A percentile compares a stretch with the other conserved stretches of the same genome.
Conservation (phyloP, 306 rosid genomes). For the Citrullus amarus region DNA sequence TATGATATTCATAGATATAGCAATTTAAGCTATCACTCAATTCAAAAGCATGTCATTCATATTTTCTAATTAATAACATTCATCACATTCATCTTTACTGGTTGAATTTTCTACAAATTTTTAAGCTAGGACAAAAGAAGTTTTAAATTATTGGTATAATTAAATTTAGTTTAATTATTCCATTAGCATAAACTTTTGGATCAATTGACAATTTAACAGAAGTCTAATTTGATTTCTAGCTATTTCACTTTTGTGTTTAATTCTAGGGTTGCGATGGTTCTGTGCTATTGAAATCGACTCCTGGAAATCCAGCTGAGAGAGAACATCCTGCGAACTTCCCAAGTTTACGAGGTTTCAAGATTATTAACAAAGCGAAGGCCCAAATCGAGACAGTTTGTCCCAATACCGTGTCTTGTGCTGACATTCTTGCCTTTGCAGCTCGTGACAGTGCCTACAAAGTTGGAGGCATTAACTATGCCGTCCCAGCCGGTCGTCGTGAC, state of each 20-base stretch:
- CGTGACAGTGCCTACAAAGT: conserved; percentile 17
- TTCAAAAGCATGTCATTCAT: too few relatives aligned
- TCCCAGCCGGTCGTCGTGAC: conserved; percentile 24
- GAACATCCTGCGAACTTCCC: conserved; percentile 23
- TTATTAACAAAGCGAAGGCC: conserved; percentile 20
- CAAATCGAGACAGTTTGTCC: conserved; percentile 24
- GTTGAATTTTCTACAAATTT: too few relatives aligned
- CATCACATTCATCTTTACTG: too few relatives aligned
- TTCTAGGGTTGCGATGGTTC: conserved; percentile 29
- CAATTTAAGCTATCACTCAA: too few relatives aligned
- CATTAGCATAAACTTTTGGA: too few relatives aligned
- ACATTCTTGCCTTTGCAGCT: conserved; percentile 27
- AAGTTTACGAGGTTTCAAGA: conserved; percentile 23
- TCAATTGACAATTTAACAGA: too few relatives aligned
- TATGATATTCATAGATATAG: too few relatives aligned
- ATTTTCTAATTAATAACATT: too few relatives aligned
- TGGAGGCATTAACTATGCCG: conserved; percentile 11
- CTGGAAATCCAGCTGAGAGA: conserved; percentile 18
- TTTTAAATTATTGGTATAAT: too few relatives aligned
- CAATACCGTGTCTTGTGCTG: conserved; percentile 24
- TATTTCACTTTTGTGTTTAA: not conserved
- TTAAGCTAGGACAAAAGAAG: too few relatives aligned
- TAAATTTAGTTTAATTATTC: too few relatives aligned
- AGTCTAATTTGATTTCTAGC: not conserved
- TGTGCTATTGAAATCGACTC: conserved; percentile 20